A percentile compares a stretch with the other conserved stretches of the same genome.
Evolutionary conservation across 768 basidiomycete genomes (phyloP).

Genomic region (Phanerochaete sordida): DNA sequence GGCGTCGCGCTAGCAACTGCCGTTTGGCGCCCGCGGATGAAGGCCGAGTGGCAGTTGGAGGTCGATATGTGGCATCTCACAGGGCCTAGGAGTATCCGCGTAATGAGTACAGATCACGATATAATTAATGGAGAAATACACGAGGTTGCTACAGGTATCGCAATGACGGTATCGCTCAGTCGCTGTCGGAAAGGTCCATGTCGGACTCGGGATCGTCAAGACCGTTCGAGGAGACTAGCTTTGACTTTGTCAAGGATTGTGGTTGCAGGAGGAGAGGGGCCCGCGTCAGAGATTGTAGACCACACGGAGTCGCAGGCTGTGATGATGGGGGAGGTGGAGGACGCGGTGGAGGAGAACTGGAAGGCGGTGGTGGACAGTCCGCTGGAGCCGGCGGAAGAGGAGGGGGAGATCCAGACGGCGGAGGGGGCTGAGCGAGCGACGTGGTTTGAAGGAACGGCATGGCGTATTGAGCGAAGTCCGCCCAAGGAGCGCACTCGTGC

Average conservation of each 20-base stretch:
- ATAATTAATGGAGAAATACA: background rate
- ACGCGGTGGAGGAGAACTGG: slow-evolving; percentile 22
- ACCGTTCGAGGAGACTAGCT: background rate
- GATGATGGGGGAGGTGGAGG: slow-evolving; percentile 16
- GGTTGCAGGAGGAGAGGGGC: slow-evolving; percentile 6
- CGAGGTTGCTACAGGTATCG: background rate
- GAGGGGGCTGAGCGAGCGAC: slow-evolving; percentile 13
- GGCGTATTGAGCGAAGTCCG: background rate
- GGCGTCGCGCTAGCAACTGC: background rate
- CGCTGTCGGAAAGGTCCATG: slow-evolving; percentile 34
- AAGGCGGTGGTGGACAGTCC: slow-evolving; percentile 31
- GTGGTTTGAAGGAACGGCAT: slow-evolving; percentile 6
- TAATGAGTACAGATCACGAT: too few species aligned
- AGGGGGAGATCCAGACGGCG: slow-evolving; percentile 20
- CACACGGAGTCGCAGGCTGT: too few species aligned
- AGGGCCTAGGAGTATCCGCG: too few species aligned
- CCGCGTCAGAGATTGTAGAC: too few species aligned
- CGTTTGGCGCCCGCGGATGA: background rate
- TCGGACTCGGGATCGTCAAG: slow-evolving; percentile 20
- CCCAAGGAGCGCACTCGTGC: background rate
- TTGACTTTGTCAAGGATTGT: slow-evolving; percentile 1
- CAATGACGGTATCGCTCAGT: background rate
- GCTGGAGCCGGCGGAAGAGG: slow-evolving; percentile 30
- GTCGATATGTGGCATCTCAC: too few species aligned
- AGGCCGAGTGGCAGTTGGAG: too few species aligned